Base-by-base conservation (phyloP, 2,329 filamentous ascomycete genomes). In the Fusarium caatingaense region DNA sequence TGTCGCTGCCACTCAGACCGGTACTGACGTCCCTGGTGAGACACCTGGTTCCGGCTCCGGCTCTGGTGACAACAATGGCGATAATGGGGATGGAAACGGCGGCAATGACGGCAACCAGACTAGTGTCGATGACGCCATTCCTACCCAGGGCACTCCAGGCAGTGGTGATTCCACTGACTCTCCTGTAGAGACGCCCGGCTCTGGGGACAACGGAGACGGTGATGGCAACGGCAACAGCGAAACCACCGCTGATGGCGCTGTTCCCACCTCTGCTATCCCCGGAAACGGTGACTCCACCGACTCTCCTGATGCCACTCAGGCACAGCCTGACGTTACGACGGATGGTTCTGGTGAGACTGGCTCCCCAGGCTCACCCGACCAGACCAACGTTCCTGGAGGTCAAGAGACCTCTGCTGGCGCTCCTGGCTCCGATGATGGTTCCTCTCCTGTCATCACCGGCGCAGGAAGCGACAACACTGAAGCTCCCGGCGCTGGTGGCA, bases 11-110 rank as follows among this genome's bases (percentile, higher is more conserved):
- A 49, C 18, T 12, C 16, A 28, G 1, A 27, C 44, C 2, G 44
- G 20, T 9, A 44, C 25, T n/a, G 8, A n/a, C 6, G 0, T 13
- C 1, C 2, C 44, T n/a, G 44, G 3, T 2, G 23, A 46, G 10
- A 16, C 44, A 27, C 9, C 11, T 0, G 44, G 16, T 16, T 18
- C 13, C 4, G 44, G 16, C 23, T 18, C 13, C 4, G 44, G 15
- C 4, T 18, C 23, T 11, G 21, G 15, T 5, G 8, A 18, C 9
- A 25, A 37, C 18, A 11, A 34, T 16, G 32, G 32, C 2, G 32
- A 8, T 8, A 8, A 34, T 16, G 30, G 30, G 2, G 16, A 18
- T 18, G 32, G 16, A 3, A 34, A 37, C 9, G 16, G 16, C 9
- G 15, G 9, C 23, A 27, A 2, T 3, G 44, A 18, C 32, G 6